Evolutionary conservation across 2,329 filamentous ascomycete genomes (phyloP).

Genomic region (Aspergillus glaucus): DNA sequence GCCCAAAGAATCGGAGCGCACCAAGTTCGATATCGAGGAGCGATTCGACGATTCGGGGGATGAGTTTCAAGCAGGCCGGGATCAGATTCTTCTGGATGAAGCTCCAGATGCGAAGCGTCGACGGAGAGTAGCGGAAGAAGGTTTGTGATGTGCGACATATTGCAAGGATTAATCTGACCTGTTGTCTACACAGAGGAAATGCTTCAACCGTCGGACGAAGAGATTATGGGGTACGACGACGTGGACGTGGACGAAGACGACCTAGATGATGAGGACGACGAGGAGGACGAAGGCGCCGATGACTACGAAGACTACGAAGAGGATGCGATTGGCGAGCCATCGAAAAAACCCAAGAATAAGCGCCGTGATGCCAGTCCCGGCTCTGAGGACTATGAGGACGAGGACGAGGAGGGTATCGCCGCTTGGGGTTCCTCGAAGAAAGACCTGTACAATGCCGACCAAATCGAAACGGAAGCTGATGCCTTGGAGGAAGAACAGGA

Average conservation of each 20-base stretch:
- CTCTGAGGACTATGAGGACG: slow-evolving; percentile 16
- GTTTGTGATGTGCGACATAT: slow-evolving; percentile 25
- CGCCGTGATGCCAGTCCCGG: slow-evolving; percentile 15
- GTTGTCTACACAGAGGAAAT: slow-evolving; percentile 44
- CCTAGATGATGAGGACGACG: slow-evolving; percentile 29
- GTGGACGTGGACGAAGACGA: slow-evolving; percentile 44
- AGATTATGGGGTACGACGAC: slow-evolving; percentile 51
- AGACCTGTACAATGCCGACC: slow-evolving; percentile 90
- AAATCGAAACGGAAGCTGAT: slow-evolving; percentile 62
- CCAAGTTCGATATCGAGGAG: slow-evolving; percentile 45
- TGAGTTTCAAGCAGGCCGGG: slow-evolving; percentile 80
- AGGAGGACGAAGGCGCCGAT: slow-evolving; percentile 42
- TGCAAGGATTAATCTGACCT: slow-evolving; percentile 11
- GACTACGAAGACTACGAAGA: slow-evolving; percentile 28
- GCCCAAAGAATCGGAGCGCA: slow-evolving; percentile 18
- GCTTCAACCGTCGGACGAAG: slow-evolving; percentile 56
- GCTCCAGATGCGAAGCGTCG: slow-evolving; percentile 70
- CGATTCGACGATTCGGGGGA: slow-evolving; percentile 93
- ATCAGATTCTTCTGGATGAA: slow-evolving; percentile 81
- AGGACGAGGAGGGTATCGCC: slow-evolving; percentile 50
- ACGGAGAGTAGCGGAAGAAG: slow-evolving; percentile 63
- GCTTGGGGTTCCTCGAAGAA: slow-evolving; percentile 84
- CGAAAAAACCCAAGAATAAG: slow-evolving; percentile 15
- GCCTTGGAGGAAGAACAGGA: slow-evolving; percentile 90
- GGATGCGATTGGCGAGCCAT: slow-evolving; percentile 19